Base-by-base conservation (phyloP, 2,329 filamentous ascomycete species). In the Diaporthe ampelina region DNA sequence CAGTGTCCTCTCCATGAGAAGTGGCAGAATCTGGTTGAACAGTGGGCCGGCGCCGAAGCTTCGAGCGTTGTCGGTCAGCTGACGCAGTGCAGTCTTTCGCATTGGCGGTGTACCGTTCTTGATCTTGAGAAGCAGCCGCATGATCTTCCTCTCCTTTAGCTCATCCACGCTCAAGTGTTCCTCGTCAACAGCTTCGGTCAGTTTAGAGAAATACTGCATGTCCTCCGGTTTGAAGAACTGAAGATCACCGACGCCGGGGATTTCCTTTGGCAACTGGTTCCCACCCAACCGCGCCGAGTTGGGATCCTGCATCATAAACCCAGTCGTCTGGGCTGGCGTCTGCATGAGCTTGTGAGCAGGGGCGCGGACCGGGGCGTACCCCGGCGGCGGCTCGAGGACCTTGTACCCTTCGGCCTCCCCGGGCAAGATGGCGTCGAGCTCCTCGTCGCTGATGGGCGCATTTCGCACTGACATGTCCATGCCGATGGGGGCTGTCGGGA, bases 211-310 rank as follows among this genome's bases (percentile, higher is more conserved):
- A 85, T 99, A 99, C 52, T 94, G 93, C 95, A 98, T 98, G 83
- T 99, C 97, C 83, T 99, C 97, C 1, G 95, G 91, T 85, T 99
- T 99, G 89, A 99, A 98, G 83, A 98, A 99, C 78, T 98, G 95
- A 69, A 99, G 86, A 82, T 99, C 97, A 52, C 95, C 95, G 67
- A 99, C 95, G 52, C 97, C 97, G 4, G 97, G 95, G 50, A 99
- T 98, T 81, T 98, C 96, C 5, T 95, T 97, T 11, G 96, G 95
- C 79, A 98, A 91, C 78, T 97, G 94, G 85, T 97, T 97, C 78
- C 95, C 95, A 81, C 96, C 91, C 67, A 94, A 87, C 77, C 95
- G 91, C 75, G 92, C 91, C 81, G 94, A 95, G 78, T 97, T 95
- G 11, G 95, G 94, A 78, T 99, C 95, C 82, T 98, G 97, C 91